phyloP scores from a whole-genome alignment of 208 protist species.

The Acanthamoeba lugdunensis region DNA sequence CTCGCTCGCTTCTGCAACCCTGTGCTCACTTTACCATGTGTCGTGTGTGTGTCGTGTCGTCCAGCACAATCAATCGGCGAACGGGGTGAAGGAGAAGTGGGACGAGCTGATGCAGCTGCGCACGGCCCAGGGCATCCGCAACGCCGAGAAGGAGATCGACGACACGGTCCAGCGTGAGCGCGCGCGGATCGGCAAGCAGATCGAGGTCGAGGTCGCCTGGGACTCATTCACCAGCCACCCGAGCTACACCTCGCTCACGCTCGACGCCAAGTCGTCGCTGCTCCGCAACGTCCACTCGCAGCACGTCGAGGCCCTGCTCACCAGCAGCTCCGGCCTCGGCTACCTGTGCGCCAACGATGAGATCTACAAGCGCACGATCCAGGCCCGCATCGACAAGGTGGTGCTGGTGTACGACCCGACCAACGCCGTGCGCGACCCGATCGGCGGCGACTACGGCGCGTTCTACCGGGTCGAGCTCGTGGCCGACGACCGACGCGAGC shows the following conservation, averaged over 20 bases:
- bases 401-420: neutral
- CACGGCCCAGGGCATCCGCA: neutral
- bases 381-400: neutral
- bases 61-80: neutral
- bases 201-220: neutral
- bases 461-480: neutral
- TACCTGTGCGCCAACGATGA: neutral
- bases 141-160: neutral
- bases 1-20: no score
- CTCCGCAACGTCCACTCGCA: neutral
- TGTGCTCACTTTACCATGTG: no score
- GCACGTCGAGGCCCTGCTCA: neutral
- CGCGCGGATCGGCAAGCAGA: neutral
- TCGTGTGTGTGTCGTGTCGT: neutral
- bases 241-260: neutral
- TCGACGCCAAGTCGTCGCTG: neutral
- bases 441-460: neutral
- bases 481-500: neutral
- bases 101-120: neutral
- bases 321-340: neutral
- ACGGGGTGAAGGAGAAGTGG: neutral
- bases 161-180: neutral
- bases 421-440: neutral
- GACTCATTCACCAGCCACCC: neutral
- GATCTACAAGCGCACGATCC: neutral